Evolutionary conservation across 352 stramenopile genomes (phyloP), one percentile per base, ranked within the genome.

Genomic region (Pythium aquatile): DNA sequence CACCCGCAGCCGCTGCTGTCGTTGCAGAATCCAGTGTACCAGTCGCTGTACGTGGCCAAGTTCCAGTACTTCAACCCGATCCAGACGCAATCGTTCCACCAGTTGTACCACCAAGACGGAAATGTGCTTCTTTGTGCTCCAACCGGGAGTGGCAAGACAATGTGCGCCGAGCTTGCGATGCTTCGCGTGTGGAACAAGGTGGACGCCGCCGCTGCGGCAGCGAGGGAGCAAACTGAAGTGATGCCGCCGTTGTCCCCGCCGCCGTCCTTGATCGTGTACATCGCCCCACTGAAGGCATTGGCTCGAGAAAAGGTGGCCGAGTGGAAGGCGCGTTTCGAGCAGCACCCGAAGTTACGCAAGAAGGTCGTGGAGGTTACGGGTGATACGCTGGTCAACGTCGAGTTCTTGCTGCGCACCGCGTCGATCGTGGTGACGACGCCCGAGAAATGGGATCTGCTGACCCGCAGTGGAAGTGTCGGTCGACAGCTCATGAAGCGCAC

Each of bases 371-470:
- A 99, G 76, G 83, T 99, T 17, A 99, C 96, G 10, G 97, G 97
- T 11, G 97, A 99, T 68, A 98, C 95, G 6, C 90, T 96, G 37
- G 96, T 99, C 48, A 97, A 99, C 62, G 72, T 89, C 17, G 79
- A 95, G 49, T 82, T 81, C 47, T 71, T 97, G 13, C 70, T 99
- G 17, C 90, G 91, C 40, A 87, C 88, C n/a, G 89, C 96, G 1
- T 93, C 98, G 64, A 94, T 99, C 35, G 85, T 99, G 16, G 90
- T 99, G 28, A 98, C 97, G 42, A 99, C 98, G 6, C 96, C 97
- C 2, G 97, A 99, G 62, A 98, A 98, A 67, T 99, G 96, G 96
- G 97, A 99, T 77, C 70, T 98, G 8, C 85, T 99, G 47, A 98
- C 96, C 30, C 81, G 98, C 63, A 91, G 87, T 39, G 98, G 87